Percentiles rank a stretch among this genome's conserved stretches.
Conservation (phyloP, 2,329 filamentous ascomycete species). For the Chaetothyriales sp. region DNA sequence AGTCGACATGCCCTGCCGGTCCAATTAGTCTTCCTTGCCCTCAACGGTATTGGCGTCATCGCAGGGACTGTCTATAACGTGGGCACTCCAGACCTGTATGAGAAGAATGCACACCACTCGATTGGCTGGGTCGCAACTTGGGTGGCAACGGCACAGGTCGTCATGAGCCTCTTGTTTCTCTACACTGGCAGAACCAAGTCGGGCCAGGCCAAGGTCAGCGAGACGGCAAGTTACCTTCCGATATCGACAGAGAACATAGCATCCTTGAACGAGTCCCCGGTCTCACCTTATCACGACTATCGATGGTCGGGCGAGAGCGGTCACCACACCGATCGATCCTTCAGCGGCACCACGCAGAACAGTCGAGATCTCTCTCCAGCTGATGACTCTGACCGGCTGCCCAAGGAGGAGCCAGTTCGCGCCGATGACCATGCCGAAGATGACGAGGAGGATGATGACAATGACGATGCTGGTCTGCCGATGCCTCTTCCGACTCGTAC, state of each 20-base stretch:
- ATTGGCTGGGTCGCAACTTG: constrained; percentile 72
- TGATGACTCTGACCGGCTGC: constrained; percentile 31
- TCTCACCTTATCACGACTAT: constrained; percentile 30
- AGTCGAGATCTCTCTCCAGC: constrained; percentile 50
- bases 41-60: constrained; percentile 50
- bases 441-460: constrained; percentile 31
- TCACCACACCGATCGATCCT: constrained; percentile 57
- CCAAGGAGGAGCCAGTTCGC: constrained; percentile 26
- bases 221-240: constrained; percentile 47
- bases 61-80: constrained; percentile 59
- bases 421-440: constrained; percentile 31
- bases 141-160: constrained; percentile 53
- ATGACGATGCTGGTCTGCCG: constrained; percentile 28
- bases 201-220: constrained; percentile 24
- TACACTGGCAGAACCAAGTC: constrained; percentile 37
- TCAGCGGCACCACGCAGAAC: constrained; percentile 42
- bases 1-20: constrained; percentile 56
- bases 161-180: constrained; percentile 50
- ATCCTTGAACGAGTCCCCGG: constrained; percentile 26
- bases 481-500: constrained; percentile 1
- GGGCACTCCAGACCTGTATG: constrained; percentile 71
- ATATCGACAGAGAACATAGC: constrained; percentile 42
- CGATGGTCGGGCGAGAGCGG: constrained; percentile 57
- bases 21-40: constrained; percentile 52
- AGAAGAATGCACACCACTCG: constrained; percentile 75